phyloP scores from a whole-genome alignment of 1,284 basidiomycete genomes.

The Melampsora americana region DNA sequence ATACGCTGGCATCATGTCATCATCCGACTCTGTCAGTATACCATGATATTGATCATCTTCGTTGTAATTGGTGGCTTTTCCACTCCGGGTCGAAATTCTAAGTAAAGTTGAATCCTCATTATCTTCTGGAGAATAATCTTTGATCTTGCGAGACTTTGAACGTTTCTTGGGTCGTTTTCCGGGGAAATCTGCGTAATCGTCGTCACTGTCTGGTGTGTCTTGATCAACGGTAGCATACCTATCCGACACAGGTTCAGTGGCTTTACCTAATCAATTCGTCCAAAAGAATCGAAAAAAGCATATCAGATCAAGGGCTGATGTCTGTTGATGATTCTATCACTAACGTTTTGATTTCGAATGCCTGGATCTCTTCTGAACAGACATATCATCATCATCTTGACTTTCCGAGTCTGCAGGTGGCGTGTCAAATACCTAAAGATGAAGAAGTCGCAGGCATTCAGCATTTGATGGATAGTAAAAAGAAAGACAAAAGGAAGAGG shows the following conservation, averaged over 20 bases:
- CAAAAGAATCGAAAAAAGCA: neutral
- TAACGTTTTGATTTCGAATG: slow-evolving; percentile 9
- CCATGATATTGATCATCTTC: slow-evolving; percentile 52
- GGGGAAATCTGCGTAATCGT: slow-evolving; percentile 19
- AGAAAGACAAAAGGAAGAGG: no score
- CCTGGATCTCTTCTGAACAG: neutral
- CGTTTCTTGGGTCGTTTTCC: slow-evolving; percentile 41
- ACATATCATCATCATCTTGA: neutral
- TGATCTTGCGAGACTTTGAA: slow-evolving; percentile 17
- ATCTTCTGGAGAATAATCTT: slow-evolving; percentile 15
- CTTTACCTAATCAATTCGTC: neutral
- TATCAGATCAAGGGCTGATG: neutral
- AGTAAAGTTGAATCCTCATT: slow-evolving; percentile 47
- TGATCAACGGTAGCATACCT: slow-evolving; percentile 4
- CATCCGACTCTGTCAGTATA: slow-evolving; percentile 51
- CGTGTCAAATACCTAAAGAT: neutral
- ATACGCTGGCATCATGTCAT: slow-evolving; percentile 52
- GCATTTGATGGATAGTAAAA: neutral
- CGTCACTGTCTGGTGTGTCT: slow-evolving; percentile 6
- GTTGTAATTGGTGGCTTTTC: slow-evolving; percentile 53
- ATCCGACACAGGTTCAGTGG: neutral
- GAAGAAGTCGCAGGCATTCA: neutral
- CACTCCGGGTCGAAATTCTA: slow-evolving; percentile 49
- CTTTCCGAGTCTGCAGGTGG: slow-evolving; percentile 2
- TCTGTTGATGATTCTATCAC: neutral